Evolutionary conservation across 148 eudicot genomes (phyloP), one percentile per base, ranked within the genome.

Genomic region (Chenopodium suecicum): DNA sequence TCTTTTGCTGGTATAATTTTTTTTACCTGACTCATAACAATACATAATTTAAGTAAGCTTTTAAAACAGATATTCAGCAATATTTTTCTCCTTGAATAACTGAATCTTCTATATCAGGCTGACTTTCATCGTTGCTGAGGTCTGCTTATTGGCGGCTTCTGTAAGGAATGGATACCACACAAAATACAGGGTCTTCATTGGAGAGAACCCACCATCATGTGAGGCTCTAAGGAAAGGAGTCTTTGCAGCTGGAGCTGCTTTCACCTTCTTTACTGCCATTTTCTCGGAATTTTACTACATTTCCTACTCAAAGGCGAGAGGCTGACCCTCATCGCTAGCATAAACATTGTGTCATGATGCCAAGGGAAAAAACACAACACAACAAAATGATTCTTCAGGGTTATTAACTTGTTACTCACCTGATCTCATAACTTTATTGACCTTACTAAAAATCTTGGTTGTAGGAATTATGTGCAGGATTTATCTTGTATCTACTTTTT

Each of bases 171-270:
- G 91, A 5, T 87, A 91, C 78, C 92, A 89, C 71, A 89, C 94
- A 20, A 91, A 88, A 75, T 91, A 89, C 76, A 84, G 83, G 71
- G 69, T 82, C 22, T 78, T 68, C 75, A 87, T 85, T 11, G 85
- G 78, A 20, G 89, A 87, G 2, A 72, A 82, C 22, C 80, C 88
- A 23, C 96, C 91, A 11, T 88, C 92, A 16, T 95, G 99, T 54
- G 91, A 90, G 80, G 90, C 94, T 13, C 85, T 94, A 70, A 91
- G 99, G 76, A 89, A 94, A 87, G 98, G 99, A 66, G 97, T 94
- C 11, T 96, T 96, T 85, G 94, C 97, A 54, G 93, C 99, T 4
- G 97, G 93, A 34, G 99, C 98, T 19, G 93, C 97, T 17, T 96
- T 96, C 85, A 84, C 83, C 31, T 86, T 94, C 86, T 83, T 92